Percentiles rank a stretch among this genome's conserved stretches.
Conservation (phyloP, 177 flowering plant species). For the Telopea speciosissima region DNA sequence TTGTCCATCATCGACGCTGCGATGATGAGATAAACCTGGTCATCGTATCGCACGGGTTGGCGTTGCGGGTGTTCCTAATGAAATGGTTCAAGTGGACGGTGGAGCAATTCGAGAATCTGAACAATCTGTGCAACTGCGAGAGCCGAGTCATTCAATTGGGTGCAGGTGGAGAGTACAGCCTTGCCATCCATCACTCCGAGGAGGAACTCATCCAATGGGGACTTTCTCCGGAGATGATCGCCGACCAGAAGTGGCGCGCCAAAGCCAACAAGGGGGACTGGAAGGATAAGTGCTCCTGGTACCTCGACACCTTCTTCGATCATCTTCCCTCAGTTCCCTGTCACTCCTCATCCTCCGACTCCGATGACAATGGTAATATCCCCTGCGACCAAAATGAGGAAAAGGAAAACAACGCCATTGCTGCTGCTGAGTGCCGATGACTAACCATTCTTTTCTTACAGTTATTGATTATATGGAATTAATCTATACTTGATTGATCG, state of each 20-base stretch:
- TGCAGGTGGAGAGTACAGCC: slow-evolving; percentile 85
- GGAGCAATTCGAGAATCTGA: slow-evolving; percentile 79
- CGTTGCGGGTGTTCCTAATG: slow-evolving; percentile 45
- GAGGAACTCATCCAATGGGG: slow-evolving; percentile 74
- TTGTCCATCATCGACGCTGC: slow-evolving; percentile 41
- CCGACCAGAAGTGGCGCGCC: slow-evolving; percentile 62
- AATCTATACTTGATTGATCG: too few species aligned
- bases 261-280: slow-evolving; percentile 37
- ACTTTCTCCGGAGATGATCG: slow-evolving; percentile 59
- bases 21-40: slow-evolving; percentile 53
- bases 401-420: neutral
- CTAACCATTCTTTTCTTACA: too few species aligned
- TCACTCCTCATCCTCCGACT: neutral
- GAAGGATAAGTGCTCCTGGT: slow-evolving; percentile 13
- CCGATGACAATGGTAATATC: slow-evolving; percentile 26
- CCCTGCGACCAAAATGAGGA: neutral
- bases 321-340: neutral
- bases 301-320: slow-evolving; percentile 17
- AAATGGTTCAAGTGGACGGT: slow-evolving; percentile 71
- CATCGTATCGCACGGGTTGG: slow-evolving; percentile 75
- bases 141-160: slow-evolving; percentile 79
- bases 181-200: slow-evolving; percentile 71
- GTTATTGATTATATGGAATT: too few species aligned
- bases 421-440: too few species aligned
- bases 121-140: slow-evolving; percentile 70